Base-by-base conservation (phyloP, 192 early-diverging fungal species). In the Coemansia sp. region DNA sequence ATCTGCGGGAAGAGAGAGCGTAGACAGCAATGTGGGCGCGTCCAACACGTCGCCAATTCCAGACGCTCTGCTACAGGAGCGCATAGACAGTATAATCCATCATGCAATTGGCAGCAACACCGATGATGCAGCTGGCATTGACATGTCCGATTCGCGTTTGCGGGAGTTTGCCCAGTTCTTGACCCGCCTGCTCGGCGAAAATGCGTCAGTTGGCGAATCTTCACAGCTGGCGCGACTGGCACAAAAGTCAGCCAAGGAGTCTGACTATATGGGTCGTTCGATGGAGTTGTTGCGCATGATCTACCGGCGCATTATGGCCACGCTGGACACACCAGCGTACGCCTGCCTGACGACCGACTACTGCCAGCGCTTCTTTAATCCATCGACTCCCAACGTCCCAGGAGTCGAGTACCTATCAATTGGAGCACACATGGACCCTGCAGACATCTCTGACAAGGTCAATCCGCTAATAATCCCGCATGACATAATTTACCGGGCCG, bases 331-430 rank as follows among this genome's bases (percentile, higher is more conserved):
- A 18, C 93, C 93, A 3, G 96, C 93, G 13, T 98, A 95, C 56
- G 83, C 89, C n/a, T 93, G 93, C 57, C 75, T 98, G 18, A 96
- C 96, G 0, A 89, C 88, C 2, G 91, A 92, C 38, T 98, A 90
- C 64, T 94, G 92, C 73, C 75, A 77, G 9, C 84, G 87, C n/a
- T 73, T 87, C 37, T 98, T 98, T 62, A 98, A 98, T 64, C 89
- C 85, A 14, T 82, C 88, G 35, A 96, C 94, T 0, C 93, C 92
- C 2, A 83, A 98, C 62, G 83, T 84, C 35, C 84, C 89, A 0
- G 61, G 70, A 11, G 90, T 94, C 2, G 82, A 86, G 14, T 98
- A 98, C 76, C 87, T 86, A 58, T 90, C 89, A 22, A 92, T 92
- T 66, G 93, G 92, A 20, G 90, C 91, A 1, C 75, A 83, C 14